Base-by-base conservation (phyloP, 2,329 filamentous ascomycete genomes). In the Leptographium lundbergii region DNA sequence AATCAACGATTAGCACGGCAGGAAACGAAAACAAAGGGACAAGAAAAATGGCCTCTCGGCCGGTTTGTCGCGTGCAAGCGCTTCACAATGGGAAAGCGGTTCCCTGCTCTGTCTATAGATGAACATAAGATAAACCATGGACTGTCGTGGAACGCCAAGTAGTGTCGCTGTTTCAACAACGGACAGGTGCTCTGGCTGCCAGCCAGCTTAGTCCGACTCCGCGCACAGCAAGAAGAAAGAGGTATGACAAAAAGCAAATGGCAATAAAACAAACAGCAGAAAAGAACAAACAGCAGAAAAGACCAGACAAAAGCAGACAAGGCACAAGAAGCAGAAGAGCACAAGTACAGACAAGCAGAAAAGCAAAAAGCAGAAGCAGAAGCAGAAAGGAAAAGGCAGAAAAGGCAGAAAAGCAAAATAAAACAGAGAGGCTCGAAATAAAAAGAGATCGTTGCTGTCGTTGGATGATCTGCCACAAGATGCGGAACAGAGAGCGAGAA, bases 401-500 rank as follows among this genome's bases (percentile, higher is more conserved):
- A 9, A 4, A 10, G 22, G 7, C 29, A 56, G 54, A 32, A 19
- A 48, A 48, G 6, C 27, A 29, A 10, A 9, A 2, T 9, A 11
- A 34, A 54, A 29, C 10, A 54, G 17, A 10, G 13, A 54, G n/a
- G n/a, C 32, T 29, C n/a, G n/a, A 24, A 39, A 19, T 42, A 54
- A 29, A 27, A 54, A n/a, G 54, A 42, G 39, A 55, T 60, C 56
- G 56, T 58, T 34, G 57, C 57, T 59, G 57, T 59, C 57, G 54
- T 59, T 42, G 7, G 42, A 42, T 19, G 13, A 42, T 14, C 39
- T 5, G 5, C 17, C 39, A 19, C 42, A n/a, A n/a, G 14, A 13
- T 39, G 36, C 9, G 14, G 14, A 45, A 22, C 42, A 19, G 39
- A 19, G 42, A 6, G 42, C 19, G 42, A n/a, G 42, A 45, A 45